Percentiles rank a stretch among this genome's conserved stretches.
Conservation (phyloP, 208 protist genomes). For the Acanthamoeba culbertsoni region DNA sequence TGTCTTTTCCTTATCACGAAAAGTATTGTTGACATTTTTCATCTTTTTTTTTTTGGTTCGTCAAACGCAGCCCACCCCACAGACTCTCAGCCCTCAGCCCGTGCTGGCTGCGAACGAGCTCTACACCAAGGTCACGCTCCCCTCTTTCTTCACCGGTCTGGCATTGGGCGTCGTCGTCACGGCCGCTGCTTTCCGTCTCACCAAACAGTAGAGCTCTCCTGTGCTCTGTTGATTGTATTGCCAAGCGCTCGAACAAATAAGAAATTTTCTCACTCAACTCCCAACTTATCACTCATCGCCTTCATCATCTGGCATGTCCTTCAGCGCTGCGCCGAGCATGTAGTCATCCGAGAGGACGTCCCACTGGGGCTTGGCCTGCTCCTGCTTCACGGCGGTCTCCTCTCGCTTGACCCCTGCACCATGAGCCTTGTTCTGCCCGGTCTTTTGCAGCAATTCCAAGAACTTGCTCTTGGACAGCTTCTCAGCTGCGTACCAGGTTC, state of each 20-base stretch:
- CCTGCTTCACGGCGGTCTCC: neutral
- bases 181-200: neutral
- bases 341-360: conserved; percentile 60
- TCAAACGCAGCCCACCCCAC: too few species aligned
- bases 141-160: neutral
- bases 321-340: conserved; percentile 51
- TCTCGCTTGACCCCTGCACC: neutral
- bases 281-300: neutral
- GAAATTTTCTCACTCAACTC: too few species aligned
- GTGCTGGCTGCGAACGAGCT: neutral
- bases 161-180: neutral
- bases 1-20: too few species aligned
- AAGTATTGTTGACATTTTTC: too few species aligned
- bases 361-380: conserved; percentile 23
- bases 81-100: neutral
- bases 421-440: neutral
- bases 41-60: too few species aligned
- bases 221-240: too few species aligned
- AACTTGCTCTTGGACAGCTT: conserved; percentile 50
- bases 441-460: conserved; percentile 56
- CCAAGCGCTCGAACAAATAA: too few species aligned
- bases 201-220: neutral
- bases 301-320: conserved; percentile 12
- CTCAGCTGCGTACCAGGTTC: conserved; percentile 5
- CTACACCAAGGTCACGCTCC: neutral